Conservation (phyloP, 208 protist genomes). For the Herpetomonas tarakana region DNA sequence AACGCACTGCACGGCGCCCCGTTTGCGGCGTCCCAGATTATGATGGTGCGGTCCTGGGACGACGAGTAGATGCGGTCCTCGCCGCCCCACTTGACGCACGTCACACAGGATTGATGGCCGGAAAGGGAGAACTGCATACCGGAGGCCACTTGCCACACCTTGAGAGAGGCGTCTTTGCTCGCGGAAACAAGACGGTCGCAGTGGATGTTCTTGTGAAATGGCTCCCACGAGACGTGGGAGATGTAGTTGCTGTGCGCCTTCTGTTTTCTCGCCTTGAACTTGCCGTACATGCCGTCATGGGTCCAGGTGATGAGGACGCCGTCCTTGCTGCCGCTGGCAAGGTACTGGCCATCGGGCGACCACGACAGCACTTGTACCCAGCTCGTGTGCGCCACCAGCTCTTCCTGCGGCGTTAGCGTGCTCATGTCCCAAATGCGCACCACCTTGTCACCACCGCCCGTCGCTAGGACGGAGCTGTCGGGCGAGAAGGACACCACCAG, state of each 20-base stretch:
- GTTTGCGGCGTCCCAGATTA: constrained; percentile 92
- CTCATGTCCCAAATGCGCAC: constrained; percentile 98
- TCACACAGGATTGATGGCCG: constrained; percentile 95
- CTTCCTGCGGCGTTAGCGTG: constrained; percentile 92
- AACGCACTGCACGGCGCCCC: constrained; percentile 78
- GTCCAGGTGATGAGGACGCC: constrained; percentile 93
- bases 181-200: constrained; percentile 89
- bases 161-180: constrained; percentile 93
- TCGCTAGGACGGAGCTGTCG: constrained; percentile 93
- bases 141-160: constrained; percentile 78
- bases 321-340: constrained; percentile 95
- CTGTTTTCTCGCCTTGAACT: constrained; percentile 76
- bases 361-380: constrained; percentile 97
- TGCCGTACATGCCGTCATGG: constrained; percentile 64
- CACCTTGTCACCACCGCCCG: constrained; percentile 94
- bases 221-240: constrained; percentile 96
- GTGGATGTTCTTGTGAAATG: constrained; percentile 85
- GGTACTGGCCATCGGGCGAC: constrained; percentile 92
- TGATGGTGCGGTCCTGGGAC: constrained; percentile 96
- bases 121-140: constrained; percentile 86
- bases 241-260: constrained; percentile 96
- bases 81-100: constrained; percentile 97
- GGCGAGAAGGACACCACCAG: constrained; percentile 94
- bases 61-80: constrained; percentile 94
- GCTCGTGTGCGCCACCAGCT: constrained; percentile 90